These are phyloP conservation scores for Fagus sylvatica DNA, from an alignment of 306 rosid genomes.

Conservation along the genomic window DNA sequence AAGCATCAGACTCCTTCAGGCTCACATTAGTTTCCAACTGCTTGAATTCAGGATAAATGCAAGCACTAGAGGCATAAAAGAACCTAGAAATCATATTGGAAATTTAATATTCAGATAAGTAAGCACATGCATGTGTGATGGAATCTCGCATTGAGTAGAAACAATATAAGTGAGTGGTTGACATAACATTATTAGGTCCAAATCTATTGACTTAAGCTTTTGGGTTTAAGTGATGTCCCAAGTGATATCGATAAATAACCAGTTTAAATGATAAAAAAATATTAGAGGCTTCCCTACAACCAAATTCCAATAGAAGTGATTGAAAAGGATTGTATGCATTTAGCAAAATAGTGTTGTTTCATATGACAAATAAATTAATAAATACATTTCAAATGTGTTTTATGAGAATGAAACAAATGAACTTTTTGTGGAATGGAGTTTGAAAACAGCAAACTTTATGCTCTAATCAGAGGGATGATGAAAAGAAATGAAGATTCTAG, in stretches of 20 bases:
- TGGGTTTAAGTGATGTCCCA: background rate
- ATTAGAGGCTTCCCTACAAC: background rate
- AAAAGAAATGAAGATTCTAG: background rate
- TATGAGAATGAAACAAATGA: background rate
- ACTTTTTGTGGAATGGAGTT: background rate
- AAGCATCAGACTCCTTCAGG: conserved; percentile 64
- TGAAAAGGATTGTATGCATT: background rate
- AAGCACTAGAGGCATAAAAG: conserved; percentile 65
- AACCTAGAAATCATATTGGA: conserved; percentile 28
- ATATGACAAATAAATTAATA: background rate
- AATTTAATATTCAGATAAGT: background rate
- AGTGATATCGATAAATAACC: background rate
- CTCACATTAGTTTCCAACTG: conserved; percentile 60
- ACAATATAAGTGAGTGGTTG: too few relatives aligned
- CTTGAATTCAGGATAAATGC: conserved; percentile 62
- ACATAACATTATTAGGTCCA: too few relatives aligned
- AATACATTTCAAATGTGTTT: background rate
- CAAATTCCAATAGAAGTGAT: background rate
- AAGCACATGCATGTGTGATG: background rate
- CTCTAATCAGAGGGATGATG: background rate
- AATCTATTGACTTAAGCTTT: too few relatives aligned
- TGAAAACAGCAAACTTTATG: background rate
- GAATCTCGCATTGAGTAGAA: too few relatives aligned
- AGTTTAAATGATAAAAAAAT: background rate
- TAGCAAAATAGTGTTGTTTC: background rate